Evolutionary conservation across 495 filamentous ascomycete genomes (phyloP).

Genomic region (Paragyromitra xinjiangensis): DNA sequence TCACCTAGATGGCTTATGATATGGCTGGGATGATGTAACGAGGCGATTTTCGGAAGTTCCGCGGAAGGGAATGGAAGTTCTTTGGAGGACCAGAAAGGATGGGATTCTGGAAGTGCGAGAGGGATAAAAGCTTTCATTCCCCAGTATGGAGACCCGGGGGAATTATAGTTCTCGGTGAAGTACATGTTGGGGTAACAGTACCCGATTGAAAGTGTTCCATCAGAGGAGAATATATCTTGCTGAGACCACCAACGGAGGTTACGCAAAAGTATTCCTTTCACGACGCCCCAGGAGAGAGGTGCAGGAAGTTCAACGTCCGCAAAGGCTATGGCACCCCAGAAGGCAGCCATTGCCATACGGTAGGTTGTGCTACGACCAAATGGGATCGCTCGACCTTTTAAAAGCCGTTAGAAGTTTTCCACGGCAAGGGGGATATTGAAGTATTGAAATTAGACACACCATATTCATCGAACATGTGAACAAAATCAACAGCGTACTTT

Average conservation of each 20-base stretch:
- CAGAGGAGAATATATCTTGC: slow-evolving; percentile 72
- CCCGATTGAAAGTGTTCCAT: slow-evolving; percentile 77
- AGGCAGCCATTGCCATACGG: slow-evolving; percentile 81
- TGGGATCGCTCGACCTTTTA: slow-evolving; percentile 69
- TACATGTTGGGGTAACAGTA: slow-evolving; percentile 84
- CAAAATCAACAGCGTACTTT: slow-evolving; percentile 72
- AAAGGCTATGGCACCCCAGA: slow-evolving; percentile 80
- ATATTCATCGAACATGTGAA: slow-evolving; percentile 76
- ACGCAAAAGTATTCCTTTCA: slow-evolving; percentile 76
- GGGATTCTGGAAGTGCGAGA: slow-evolving; percentile 70
- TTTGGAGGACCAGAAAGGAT: slow-evolving; percentile 76
- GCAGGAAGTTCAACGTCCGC: slow-evolving; percentile 75
- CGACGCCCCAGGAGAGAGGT: slow-evolving; percentile 77
- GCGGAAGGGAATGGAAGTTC: slow-evolving; percentile 70
- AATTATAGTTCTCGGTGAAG: slow-evolving; percentile 80
- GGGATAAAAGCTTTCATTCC: slow-evolving; percentile 79
- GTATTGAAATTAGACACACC: slow-evolving; percentile 57
- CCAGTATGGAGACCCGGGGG: slow-evolving; percentile 77
- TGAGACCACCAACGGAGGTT: slow-evolving; percentile 79
- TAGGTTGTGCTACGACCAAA: slow-evolving; percentile 81
- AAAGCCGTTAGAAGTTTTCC: not conserved
- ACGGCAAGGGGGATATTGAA: not conserved
- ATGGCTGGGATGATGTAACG: slow-evolving; percentile 73
- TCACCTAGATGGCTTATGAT: slow-evolving; percentile 65
- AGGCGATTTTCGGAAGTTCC: slow-evolving; percentile 65